phyloP scores from a whole-genome alignment of 345 rosid species.

The Combretum micranthum region DNA sequence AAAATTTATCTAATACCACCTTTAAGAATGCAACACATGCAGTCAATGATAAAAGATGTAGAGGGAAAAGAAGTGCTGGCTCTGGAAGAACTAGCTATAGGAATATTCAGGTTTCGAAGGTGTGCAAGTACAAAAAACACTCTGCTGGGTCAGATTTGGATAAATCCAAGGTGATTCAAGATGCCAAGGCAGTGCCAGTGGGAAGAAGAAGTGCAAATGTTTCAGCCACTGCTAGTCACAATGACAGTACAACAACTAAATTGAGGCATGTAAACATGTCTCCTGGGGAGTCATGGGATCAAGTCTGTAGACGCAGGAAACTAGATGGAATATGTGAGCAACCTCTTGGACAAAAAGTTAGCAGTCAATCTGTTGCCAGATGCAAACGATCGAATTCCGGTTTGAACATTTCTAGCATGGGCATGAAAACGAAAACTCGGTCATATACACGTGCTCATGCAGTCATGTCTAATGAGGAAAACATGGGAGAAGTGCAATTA shows the following conservation, averaged over 20 bases:
- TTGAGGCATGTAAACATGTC: neutral
- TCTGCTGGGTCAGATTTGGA: conserved; percentile 1
- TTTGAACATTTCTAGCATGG: conserved; percentile 16
- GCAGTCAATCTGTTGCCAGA: conserved; percentile 10
- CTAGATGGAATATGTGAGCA: neutral
- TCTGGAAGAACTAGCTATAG: conserved; percentile 8
- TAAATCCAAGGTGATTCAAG: neutral
- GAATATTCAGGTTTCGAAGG: conserved; percentile 8
- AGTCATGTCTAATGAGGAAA: neutral
- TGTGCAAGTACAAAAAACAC: neutral
- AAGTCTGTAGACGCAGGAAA: too few species aligned
- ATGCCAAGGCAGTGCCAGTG: too few species aligned
- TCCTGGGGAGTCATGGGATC: too few species aligned
- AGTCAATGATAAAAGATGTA: conserved; percentile 8
- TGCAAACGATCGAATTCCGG: conserved; percentile 20
- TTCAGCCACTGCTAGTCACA: too few species aligned
- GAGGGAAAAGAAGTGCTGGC: conserved; percentile 8
- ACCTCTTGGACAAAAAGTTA: conserved; percentile 9
- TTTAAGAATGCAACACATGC: conserved; percentile 9
- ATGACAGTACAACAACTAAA: too few species aligned
- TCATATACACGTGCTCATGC: conserved; percentile 12
- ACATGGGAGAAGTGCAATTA: conserved; percentile 8
- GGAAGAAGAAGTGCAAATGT: too few species aligned
- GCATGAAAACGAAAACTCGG: conserved; percentile 20
- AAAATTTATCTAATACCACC: conserved; percentile 9